Evolutionary conservation across 495 filamentous ascomycete genomes (phyloP), one percentile per base, ranked within the genome.

Genomic region (Mytilinidion resinicola): DNA sequence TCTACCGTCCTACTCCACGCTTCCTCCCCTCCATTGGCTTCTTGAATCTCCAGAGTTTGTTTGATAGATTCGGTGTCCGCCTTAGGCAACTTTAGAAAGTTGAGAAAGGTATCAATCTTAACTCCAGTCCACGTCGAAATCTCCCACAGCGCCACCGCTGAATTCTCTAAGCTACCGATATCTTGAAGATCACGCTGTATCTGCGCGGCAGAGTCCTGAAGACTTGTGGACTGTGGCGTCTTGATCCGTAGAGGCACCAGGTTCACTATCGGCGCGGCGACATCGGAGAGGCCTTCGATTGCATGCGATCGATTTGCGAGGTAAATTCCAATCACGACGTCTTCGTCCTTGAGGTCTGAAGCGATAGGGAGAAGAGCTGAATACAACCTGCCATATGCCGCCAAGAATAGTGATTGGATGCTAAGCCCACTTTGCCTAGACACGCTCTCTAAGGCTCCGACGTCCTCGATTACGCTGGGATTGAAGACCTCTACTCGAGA

Each of bases 251-350:
- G 65, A 5, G 80, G 80, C 3, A 82, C 71, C 14, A 83, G 59
- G 53, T 83, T 83, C 9, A 83, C 58, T 1, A 79, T 82, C 33
- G 80, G 80, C 14, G 72, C 69, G 9, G 72, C 57, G 19, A 77
- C 65, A 0, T 53, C 20, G 4, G 67, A 56, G 11, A 79, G 59
- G 43, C 68, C 58, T 36, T 69, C 59, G 35, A 78, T 64, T 0
- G 74, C 68, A 7, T 77, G 70, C n/a, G 76, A 70, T 39, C 80
- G 76, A 62, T 82, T 82, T 12, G 80, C 75, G 20, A 80, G 76
- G 56, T 82, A 83, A 52, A 82, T 69, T 35, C 80, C 80, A 50
- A 83, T 73, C 0, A 79, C 68, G 14, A 81, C 67, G 43, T 80
- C 70, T 14, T 67, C 37, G 8, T 44, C 44, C 17, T 25, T 25